phyloP scores from a whole-genome alignment of 176 grass and related monocot genomes.

The Metroxylon sagu region DNA sequence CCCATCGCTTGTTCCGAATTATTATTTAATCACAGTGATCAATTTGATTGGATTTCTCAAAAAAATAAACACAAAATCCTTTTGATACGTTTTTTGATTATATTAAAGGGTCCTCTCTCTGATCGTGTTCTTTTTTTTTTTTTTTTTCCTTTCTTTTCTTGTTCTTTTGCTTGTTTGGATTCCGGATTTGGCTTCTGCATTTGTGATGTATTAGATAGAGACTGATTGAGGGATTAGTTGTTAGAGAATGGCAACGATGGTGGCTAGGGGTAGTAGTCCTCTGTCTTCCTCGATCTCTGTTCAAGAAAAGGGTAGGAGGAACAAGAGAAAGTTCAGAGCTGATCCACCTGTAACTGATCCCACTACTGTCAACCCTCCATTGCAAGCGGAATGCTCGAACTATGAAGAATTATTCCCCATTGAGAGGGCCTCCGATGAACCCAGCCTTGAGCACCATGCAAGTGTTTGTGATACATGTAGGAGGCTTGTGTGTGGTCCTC shows the following conservation, averaged over 20 bases:
- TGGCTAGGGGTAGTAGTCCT: neutral
- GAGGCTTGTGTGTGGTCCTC: neutral
- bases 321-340: constrained; percentile 15
- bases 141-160: too few relatives aligned
- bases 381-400: neutral
- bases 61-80: too few relatives aligned
- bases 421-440: neutral
- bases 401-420: neutral
- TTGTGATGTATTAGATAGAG: neutral
- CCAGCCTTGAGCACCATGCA: constrained; percentile 6
- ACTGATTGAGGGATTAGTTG: constrained; percentile 7
- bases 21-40: too few relatives aligned
- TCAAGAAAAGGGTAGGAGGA: constrained; percentile 10
- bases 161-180: too few relatives aligned
- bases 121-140: too few relatives aligned
- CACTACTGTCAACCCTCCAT: neutral
- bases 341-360: neutral
- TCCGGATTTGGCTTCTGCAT: too few relatives aligned
- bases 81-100: too few relatives aligned
- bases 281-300: neutral
- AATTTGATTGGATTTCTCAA: too few relatives aligned
- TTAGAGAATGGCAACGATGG: constrained; percentile 8
- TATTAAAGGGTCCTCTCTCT: too few relatives aligned
- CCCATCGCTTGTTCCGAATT: too few relatives aligned
- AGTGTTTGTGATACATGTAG: constrained; percentile 1